Evolutionary conservation across 495 filamentous ascomycete species (phyloP).

Genomic region (Terfezia boudieri): DNA sequence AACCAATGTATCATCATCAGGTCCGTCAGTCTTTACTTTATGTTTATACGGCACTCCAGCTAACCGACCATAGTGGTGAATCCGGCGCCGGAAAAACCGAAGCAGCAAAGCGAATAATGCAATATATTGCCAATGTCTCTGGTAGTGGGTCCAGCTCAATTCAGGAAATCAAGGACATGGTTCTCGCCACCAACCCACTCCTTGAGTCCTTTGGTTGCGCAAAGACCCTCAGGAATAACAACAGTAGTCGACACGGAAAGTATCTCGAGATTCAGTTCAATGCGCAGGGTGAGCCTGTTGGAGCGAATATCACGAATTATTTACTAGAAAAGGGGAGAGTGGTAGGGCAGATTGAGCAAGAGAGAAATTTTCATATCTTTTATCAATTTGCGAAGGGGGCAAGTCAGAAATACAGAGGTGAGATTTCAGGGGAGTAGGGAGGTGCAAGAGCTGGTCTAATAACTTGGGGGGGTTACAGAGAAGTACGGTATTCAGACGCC

Average conservation of each 20-base stretch:
- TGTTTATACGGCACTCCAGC: not conserved
- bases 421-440: not conserved
- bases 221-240: conserved; percentile 95
- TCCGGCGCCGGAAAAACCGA: conserved; percentile 99
- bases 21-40: not conserved
- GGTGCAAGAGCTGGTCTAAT: not conserved
- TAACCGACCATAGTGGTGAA: conserved; percentile 34
- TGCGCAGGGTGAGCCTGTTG: conserved; percentile 71
- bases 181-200: conserved; percentile 89
- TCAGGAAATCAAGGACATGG: conserved; percentile 96
- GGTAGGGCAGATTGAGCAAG: conserved; percentile 83
- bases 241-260: conserved; percentile 94
- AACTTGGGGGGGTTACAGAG: conserved; percentile 21
- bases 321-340: conserved; percentile 88
- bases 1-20: conserved; percentile 99
- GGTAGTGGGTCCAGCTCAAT: conserved; percentile 78
- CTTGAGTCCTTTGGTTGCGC: conserved; percentile 97
- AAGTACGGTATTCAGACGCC: conserved; percentile 76
- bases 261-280: conserved; percentile 98
- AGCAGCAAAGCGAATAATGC: conserved; percentile 96
- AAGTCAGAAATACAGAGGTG: conserved; percentile 56
- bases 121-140: conserved; percentile 95
- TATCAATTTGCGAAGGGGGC: conserved; percentile 97
- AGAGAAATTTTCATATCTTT: conserved; percentile 98
- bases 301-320: conserved; percentile 96